Conservation (phyloP, 345 rosid genomes). For the Pistacia atlantica region DNA sequence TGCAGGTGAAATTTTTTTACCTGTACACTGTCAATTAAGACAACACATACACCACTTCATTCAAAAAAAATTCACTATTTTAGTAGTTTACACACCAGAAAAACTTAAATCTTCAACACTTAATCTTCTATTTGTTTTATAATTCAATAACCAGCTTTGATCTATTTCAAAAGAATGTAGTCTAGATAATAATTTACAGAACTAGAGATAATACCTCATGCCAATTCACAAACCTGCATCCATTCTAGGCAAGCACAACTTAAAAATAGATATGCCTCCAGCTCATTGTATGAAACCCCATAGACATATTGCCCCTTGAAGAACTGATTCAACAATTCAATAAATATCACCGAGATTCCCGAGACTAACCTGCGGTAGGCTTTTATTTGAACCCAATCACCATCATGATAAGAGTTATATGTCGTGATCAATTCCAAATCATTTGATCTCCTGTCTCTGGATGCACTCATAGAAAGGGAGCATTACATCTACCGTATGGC, state of each 20-base stretch:
- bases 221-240: constrained; percentile 52
- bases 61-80: background rate
- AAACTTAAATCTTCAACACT: background rate
- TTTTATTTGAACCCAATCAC: constrained; percentile 42
- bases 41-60: background rate
- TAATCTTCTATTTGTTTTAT: background rate
- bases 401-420: constrained; percentile 51
- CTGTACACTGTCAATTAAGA: constrained; percentile 7
- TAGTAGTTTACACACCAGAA: background rate
- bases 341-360: constrained; percentile 46
- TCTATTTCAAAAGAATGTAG: background rate
- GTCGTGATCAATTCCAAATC: constrained; percentile 35
- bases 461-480: constrained; percentile 65
- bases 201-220: background rate
- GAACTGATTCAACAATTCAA: constrained; percentile 55
- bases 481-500: constrained; percentile 55
- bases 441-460: constrained; percentile 32
- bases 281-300: constrained; percentile 58
- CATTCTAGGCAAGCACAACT: constrained; percentile 67
- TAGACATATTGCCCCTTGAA: constrained; percentile 53
- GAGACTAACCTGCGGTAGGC: constrained; percentile 52
- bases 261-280: constrained; percentile 59
- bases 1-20: background rate
- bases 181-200: background rate
- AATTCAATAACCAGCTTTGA: background rate